A percentile compares a stretch with the other conserved stretches of the same genome.
Evolutionary conservation across 208 protist species (phyloP).

Genomic region (Leishmania tarentolae): DNA sequence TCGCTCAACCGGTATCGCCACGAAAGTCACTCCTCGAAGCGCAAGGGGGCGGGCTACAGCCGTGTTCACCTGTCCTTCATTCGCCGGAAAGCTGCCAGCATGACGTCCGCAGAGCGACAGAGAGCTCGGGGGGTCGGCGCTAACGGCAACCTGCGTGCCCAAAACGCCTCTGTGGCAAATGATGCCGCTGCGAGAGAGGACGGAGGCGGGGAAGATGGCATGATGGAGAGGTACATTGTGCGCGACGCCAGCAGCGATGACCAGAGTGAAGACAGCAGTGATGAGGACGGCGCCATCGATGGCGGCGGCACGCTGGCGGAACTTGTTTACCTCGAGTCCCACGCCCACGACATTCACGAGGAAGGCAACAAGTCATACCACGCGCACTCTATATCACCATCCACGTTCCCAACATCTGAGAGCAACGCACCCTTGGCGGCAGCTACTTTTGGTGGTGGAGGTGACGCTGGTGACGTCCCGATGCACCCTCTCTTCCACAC

Average conservation of each 20-base stretch:
- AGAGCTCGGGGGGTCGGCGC: neutral
- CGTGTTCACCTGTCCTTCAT: constrained; percentile 21
- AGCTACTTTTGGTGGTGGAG: too few species aligned
- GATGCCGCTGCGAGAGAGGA: neutral
- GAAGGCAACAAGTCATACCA: neutral
- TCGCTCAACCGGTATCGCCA: neutral
- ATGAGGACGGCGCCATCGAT: constrained; percentile 2
- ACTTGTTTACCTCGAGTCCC: constrained; percentile 16
- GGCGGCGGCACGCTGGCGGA: constrained; percentile 2
- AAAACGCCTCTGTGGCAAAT: neutral
- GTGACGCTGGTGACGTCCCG: neutral
- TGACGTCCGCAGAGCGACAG: neutral
- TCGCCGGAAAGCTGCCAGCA: neutral
- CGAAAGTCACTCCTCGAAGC: neutral
- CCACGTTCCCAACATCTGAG: neutral
- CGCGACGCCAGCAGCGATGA: constrained; percentile 22
- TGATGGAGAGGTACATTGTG: constrained; percentile 23
- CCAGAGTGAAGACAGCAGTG: neutral
- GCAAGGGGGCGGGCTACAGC: constrained; percentile 10
- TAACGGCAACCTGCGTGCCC: neutral
- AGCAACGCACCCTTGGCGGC: neutral
- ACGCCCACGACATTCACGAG: neutral
- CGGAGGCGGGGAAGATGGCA: neutral
- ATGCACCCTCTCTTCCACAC: constrained; percentile 52
- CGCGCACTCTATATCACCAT: neutral